phyloP scores from a whole-genome alignment of 1,284 basidiomycete genomes.

The Marasmius tenuissimus region DNA sequence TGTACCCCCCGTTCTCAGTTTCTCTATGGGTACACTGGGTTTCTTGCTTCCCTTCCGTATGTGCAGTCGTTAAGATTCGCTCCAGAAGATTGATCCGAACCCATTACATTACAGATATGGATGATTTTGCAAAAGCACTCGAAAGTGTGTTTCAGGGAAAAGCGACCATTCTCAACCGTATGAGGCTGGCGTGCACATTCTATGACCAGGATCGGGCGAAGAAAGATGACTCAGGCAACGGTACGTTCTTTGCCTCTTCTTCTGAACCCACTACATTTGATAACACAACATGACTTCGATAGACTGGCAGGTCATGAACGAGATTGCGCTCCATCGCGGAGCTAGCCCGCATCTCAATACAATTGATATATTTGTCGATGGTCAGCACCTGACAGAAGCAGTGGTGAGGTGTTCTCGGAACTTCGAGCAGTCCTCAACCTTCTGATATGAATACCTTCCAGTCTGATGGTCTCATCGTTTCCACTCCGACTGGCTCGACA shows the following conservation, averaged over 20 bases:
- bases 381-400: constrained; percentile 92
- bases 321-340: constrained; percentile 91
- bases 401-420: constrained; percentile 62
- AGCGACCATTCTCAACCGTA: constrained; percentile 81
- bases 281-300: neutral
- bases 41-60: constrained; percentile 93
- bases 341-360: constrained; percentile 91
- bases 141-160: constrained; percentile 74
- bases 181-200: constrained; percentile 84
- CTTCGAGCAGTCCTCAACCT: constrained; percentile 3
- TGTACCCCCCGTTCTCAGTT: constrained; percentile 93
- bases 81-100: neutral
- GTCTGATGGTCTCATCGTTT: constrained; percentile 94
- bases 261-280: neutral
- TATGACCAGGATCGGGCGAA: constrained; percentile 59
- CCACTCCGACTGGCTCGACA: constrained; percentile 58
- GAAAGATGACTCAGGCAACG: constrained; percentile 56
- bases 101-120: constrained; percentile 57
- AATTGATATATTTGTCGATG: constrained; percentile 95
- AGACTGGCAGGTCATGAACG: constrained; percentile 98
- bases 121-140: constrained; percentile 78
- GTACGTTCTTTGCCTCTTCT: constrained; percentile 33
- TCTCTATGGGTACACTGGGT: constrained; percentile 94
- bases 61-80: constrained; percentile 29
- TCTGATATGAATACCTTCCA: constrained; percentile 29